These are phyloP conservation scores for Phaeotremella fagi DNA, from an alignment of 768 basidiomycete genomes.

Conservation along the genomic window DNA sequence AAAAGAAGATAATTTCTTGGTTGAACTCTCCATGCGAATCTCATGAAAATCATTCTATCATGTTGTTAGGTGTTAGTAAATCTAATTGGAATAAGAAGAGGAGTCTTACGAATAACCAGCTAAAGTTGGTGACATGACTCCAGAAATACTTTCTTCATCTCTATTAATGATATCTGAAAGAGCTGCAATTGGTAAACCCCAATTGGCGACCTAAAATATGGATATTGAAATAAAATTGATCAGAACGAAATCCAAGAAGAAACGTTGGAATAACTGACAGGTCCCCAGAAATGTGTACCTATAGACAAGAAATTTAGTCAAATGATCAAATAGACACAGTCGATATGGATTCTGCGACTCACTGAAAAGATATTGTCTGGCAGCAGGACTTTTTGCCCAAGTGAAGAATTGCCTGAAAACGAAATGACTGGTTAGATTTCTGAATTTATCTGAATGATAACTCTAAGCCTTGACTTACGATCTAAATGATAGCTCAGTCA, in stretches of 20 bases:
- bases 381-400: constrained; percentile 88
- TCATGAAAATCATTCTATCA: constrained; percentile 79
- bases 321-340: background rate
- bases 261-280: constrained; percentile 60
- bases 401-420: constrained; percentile 60
- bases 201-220: constrained; percentile 79
- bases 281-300: constrained; percentile 99
- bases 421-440: no score
- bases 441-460: no score
- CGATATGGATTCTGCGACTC: constrained; percentile 45
- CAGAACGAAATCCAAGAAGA: background rate
- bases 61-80: background rate
- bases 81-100: background rate
- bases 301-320: background rate
- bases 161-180: constrained; percentile 74
- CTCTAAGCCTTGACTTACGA: no score
- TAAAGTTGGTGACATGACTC: constrained; percentile 90
- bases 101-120: constrained; percentile 80
- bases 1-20: constrained; percentile 95
- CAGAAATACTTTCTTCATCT: constrained; percentile 95
- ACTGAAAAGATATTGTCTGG: constrained; percentile 94
- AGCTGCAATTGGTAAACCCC: constrained; percentile 94
- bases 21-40: constrained; percentile 83
- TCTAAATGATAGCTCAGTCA: no score
- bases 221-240: constrained; percentile 4